Conservation (phyloP, 2,329 filamentous ascomycete species). For the Aspergillus fructus region DNA sequence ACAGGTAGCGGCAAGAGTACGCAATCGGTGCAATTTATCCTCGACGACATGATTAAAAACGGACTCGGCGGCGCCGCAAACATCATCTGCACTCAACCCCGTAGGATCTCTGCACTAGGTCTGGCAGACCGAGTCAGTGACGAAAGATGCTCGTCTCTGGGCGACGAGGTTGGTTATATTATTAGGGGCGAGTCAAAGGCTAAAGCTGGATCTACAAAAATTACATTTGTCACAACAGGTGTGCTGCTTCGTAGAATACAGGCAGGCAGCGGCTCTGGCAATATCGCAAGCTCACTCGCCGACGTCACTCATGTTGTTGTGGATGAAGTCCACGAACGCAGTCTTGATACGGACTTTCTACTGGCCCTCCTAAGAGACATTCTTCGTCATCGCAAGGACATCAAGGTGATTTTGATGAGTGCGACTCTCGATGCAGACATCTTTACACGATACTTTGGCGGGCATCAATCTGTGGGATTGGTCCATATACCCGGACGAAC, state of each 20-base stretch:
- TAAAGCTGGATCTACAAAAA: constrained; percentile 70
- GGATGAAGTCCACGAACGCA: constrained; percentile 94
- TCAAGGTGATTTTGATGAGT: constrained; percentile 94
- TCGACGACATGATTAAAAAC: constrained; percentile 82
- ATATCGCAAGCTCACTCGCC: constrained; percentile 76
- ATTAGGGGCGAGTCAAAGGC: constrained; percentile 87
- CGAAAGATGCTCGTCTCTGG: constrained; percentile 77
- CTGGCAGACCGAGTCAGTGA: constrained; percentile 93
- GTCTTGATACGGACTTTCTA: constrained; percentile 91
- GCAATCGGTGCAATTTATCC: constrained; percentile 91
- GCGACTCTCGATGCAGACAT: constrained; percentile 87
- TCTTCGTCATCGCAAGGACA: constrained; percentile 68
- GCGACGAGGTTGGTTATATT: constrained; percentile 85
- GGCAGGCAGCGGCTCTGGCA: constrained; percentile 77
- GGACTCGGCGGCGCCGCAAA: constrained; percentile 76
- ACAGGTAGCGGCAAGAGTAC: constrained; percentile 97
- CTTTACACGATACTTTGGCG: constrained; percentile 80
- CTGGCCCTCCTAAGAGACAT: constrained; percentile 85
- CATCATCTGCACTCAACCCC: constrained; percentile 93
- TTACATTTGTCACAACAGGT: constrained; percentile 95
- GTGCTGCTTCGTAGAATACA: constrained; percentile 88
- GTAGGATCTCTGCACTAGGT: constrained; percentile 89
- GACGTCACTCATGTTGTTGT: constrained; percentile 94
- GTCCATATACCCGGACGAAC: constrained; percentile 89
- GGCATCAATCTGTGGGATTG: constrained; percentile 68